Evolutionary conservation across 768 basidiomycete genomes (phyloP).

Genomic region (Phaeotremella fagi): DNA sequence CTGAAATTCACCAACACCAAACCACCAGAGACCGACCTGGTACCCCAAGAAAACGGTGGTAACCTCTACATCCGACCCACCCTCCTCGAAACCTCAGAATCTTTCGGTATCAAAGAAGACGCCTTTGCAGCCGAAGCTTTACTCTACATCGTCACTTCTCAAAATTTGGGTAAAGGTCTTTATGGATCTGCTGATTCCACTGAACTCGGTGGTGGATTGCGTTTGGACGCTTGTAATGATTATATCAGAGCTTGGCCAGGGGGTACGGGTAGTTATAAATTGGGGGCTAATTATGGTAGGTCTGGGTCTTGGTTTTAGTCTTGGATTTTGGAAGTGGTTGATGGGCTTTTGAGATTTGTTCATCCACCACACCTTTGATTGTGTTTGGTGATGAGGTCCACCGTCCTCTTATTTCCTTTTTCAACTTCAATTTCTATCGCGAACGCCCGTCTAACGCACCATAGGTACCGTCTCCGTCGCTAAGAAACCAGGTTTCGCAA

Average conservation of each 20-base stretch:
- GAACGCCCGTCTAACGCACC: background rate
- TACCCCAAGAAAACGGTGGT: constrained; percentile 34
- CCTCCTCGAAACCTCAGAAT: constrained; percentile 38
- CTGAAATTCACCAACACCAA: background rate
- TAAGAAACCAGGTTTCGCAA: constrained; percentile 39
- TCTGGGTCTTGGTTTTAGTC: constrained; percentile 5
- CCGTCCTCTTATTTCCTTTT: too few relatives aligned
- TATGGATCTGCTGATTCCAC: constrained; percentile 24
- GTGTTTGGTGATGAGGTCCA: background rate
- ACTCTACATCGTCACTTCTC: constrained; percentile 34
- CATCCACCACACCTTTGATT: too few relatives aligned
- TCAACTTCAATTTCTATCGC: background rate
- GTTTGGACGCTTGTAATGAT: constrained; percentile 75
- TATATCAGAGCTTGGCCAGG: constrained; percentile 81
- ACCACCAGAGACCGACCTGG: constrained; percentile 27
- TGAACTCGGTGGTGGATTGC: constrained; percentile 61
- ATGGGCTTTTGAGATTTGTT: too few relatives aligned
- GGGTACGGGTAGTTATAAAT: constrained; percentile 84
- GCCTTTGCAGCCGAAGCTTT: constrained; percentile 36
- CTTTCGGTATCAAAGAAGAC: constrained; percentile 40
- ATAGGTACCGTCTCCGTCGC: constrained; percentile 37
- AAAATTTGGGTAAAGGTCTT: constrained; percentile 32
- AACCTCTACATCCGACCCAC: constrained; percentile 43
- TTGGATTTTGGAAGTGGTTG: too few relatives aligned
- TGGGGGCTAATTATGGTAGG: constrained; percentile 54